Evolutionary conservation across 768 basidiomycete genomes (phyloP), one percentile per base, ranked within the genome.

Genomic region (Kwoniella sp.): DNA sequence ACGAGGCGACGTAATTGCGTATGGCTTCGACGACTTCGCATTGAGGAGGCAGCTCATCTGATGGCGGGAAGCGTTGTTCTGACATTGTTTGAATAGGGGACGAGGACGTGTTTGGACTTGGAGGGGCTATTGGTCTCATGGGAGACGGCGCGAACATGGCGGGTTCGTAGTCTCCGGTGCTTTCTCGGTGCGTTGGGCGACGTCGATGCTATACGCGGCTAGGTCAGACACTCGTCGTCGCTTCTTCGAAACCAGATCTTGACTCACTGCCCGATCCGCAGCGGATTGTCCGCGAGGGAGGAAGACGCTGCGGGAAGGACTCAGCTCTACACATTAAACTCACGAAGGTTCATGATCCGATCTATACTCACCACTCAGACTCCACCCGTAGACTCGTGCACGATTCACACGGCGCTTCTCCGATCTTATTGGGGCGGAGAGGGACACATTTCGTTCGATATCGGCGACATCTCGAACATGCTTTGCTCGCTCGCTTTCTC

Each of bases 401-500:
- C 13, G 54, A 27, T 27, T 24, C n/a, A 25, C 63, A 64, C 25
- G 63, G 63, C 15, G 63, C 53, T 29, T 49, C 9, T 9, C 56
- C 56, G 3, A 47, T 49, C 2, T 24, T 26, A 21, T 58, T 48
- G 0, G 50, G 27, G 27, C 54, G 22, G 10, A 64, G 40, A 1
- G 63, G 63, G 0, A 58, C 56, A 55, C 63, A 64, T 54, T 64
- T 64, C 1, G 63, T 58, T 22, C 63, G 57, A 40, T 58, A 64
- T 48, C 63, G 47, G 17, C 56, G 25, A 27, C 63, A 64, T 15
- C 63, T n/a, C 9, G 63, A 64, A 27, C 63, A 64, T 5, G 63
- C 63, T 33, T 64, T 64, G 40, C 63, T 64, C 12, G 63, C 63
- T 52, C 56, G 9, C 36, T 53, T 64, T 24, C 46, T 37, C 27